Evolutionary conservation across 192 early-diverging fungal species (phyloP).

Genomic region (Funneliformis geosporum): DNA sequence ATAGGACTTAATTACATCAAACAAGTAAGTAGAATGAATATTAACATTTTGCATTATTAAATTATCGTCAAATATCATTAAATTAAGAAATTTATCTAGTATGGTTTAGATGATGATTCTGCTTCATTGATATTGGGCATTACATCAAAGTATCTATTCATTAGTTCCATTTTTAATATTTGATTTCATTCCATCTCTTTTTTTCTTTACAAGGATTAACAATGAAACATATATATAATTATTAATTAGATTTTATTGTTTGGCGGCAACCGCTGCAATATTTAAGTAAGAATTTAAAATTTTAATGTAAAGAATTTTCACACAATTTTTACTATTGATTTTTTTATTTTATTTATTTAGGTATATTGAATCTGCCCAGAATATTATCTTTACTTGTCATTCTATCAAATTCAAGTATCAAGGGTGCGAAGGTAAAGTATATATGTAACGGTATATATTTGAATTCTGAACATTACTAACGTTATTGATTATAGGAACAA

Average conservation of each 20-base stretch:
- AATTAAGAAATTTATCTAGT: too few relatives aligned
- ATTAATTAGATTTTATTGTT: conserved; percentile 50
- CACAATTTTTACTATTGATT: not conserved
- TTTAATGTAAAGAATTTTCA: not conserved
- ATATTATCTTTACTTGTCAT: conserved; percentile 52
- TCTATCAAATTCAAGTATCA: conserved; percentile 61
- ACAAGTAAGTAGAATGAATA: not conserved
- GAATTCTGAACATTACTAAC: too few relatives aligned
- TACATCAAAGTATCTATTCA: conserved; percentile 46
- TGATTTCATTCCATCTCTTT: conserved; percentile 1
- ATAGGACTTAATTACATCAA: conserved; percentile 32
- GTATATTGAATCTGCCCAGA: conserved; percentile 53
- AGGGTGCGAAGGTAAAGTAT: conserved; percentile 45
- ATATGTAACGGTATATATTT: not conserved
- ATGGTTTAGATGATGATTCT: conserved; percentile 52
- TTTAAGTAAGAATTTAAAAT: conserved; percentile 42
- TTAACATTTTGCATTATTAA: too few relatives aligned
- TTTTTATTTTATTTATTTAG: conserved; percentile 3
- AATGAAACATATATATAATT: not conserved
- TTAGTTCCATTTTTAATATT: not conserved
- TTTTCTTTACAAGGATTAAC: not conserved
- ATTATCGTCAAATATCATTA: too few relatives aligned
- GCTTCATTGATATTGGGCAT: conserved; percentile 45
- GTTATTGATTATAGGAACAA: conserved; percentile 33
- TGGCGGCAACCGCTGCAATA: conserved; percentile 55